Evolutionary conservation across 441 rosid species (phyloP).

Genomic region (Erysimum pusillum): DNA sequence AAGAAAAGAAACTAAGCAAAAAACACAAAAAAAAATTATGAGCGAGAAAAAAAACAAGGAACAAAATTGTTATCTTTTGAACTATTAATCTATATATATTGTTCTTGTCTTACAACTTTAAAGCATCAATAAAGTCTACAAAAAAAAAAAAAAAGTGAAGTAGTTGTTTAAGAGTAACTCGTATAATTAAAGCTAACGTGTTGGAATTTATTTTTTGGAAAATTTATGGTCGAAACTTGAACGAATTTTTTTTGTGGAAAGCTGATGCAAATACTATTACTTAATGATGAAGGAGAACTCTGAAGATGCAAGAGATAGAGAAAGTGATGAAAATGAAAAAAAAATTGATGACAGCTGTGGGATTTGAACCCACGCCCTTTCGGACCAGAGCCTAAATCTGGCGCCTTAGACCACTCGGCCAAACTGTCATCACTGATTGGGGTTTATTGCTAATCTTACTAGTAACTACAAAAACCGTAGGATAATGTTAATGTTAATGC

Average conservation of each 20-base stretch:
- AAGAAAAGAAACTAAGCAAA: not conserved
- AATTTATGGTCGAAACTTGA: too few relatives aligned
- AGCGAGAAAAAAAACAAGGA: too few relatives aligned
- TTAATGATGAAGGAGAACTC: not conserved
- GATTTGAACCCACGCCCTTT: conserved; percentile 99
- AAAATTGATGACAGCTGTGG: conserved; percentile 53
- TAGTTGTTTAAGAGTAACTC: not conserved
- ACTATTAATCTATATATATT: not conserved
- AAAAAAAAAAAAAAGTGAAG: too few relatives aligned
- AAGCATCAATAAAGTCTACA: not conserved
- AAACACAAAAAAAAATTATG: not conserved
- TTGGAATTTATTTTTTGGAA: too few relatives aligned
- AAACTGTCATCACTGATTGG: not conserved
- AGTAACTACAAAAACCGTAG: not conserved
- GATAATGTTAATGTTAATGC: not conserved
- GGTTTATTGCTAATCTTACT: not conserved
- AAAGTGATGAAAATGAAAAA: not conserved
- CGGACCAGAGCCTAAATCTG: conserved; percentile 99
- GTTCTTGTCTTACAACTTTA: not conserved
- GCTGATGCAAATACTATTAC: too few relatives aligned
- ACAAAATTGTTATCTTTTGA: not conserved
- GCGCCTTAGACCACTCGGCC: conserved; percentile 93
- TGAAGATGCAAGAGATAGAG: not conserved
- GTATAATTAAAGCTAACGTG: too few relatives aligned
- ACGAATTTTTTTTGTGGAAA: too few relatives aligned